Percentiles rank a stretch among this genome's conserved stretches.
phyloP scores from a whole-genome alignment of 1,284 basidiomycete genomes.

The Fomitopsis palustris region DNA sequence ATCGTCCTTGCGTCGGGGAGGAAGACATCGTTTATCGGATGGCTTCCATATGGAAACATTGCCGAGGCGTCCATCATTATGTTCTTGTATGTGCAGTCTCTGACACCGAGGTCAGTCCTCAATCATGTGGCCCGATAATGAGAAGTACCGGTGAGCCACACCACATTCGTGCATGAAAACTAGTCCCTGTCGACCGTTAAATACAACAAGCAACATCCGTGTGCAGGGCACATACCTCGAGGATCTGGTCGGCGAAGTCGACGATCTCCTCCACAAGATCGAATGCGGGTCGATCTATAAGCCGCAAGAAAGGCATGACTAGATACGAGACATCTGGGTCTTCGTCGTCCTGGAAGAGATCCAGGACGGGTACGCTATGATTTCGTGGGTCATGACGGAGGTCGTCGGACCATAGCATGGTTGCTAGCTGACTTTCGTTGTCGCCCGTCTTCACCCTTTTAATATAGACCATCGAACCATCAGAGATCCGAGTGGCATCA shows the following conservation, averaged over 20 bases:
- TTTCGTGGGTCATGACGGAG: conserved; percentile 22
- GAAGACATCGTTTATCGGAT: conserved; percentile 12
- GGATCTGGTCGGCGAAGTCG: conserved; percentile 25
- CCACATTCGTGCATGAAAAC: conserved; percentile 19
- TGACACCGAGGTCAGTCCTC: not conserved
- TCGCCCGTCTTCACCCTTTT: conserved; percentile 17
- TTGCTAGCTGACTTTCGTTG: conserved; percentile 20
- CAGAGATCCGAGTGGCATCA: conserved; percentile 25
- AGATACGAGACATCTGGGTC: conserved; percentile 17
- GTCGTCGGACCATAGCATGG: conserved; percentile 11
- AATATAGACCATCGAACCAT: conserved; percentile 22
- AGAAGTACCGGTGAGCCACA: conserved; percentile 21
- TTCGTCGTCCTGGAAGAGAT: conserved; percentile 19
- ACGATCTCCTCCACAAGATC: conserved; percentile 19
- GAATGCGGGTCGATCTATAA: conserved; percentile 21
- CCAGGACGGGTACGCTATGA: conserved; percentile 31
- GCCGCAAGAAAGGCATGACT: conserved; percentile 29
- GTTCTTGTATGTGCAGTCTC: conserved; percentile 20
- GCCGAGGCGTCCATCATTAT: conserved; percentile 25
- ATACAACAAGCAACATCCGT: too few species aligned
- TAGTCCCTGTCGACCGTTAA: conserved; percentile 14
- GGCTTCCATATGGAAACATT: conserved; percentile 24
- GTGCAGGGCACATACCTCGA: conserved; percentile 18
- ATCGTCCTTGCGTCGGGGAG: conserved; percentile 5
- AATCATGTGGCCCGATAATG: not conserved